Conservation (phyloP, 257 asterid species). For the Solanum boliviense region DNA sequence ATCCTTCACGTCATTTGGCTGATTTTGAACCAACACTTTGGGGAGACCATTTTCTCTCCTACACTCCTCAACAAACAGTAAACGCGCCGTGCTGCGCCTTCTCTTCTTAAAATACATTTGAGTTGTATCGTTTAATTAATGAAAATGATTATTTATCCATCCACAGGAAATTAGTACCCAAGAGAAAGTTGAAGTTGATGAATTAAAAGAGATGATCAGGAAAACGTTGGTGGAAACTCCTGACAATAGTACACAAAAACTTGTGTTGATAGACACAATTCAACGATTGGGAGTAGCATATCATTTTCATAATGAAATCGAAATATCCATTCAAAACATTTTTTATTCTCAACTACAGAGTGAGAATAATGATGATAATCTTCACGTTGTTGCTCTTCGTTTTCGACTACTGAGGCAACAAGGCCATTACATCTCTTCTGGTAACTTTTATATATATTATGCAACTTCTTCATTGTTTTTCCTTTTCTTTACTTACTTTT, state of each 20-base stretch:
- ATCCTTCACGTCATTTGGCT: background rate
- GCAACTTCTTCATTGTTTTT: background rate
- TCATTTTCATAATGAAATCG: constrained; percentile 9
- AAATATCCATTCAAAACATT: background rate
- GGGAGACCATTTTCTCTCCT: background rate
- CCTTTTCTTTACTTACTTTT: background rate
- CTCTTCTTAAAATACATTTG: background rate
- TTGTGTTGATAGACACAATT: background rate
- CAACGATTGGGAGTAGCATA: constrained; percentile 19
- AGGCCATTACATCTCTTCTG: background rate
- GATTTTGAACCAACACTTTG: background rate
- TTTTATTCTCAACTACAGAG: background rate
- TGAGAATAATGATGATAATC: background rate
- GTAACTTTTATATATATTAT: background rate
- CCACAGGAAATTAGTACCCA: background rate
- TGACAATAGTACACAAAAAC: background rate
- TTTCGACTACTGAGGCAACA: constrained; percentile 13
- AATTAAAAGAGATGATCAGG: background rate
- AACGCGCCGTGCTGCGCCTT: background rate
- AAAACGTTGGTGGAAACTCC: background rate
- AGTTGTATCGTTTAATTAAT: background rate
- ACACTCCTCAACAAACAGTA: background rate
- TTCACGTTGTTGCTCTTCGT: constrained; percentile 2
- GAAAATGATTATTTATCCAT: background rate
- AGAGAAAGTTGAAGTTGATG: background rate